Percentiles rank a stretch among this genome's conserved stretches.
Conservation (phyloP, 2,329 filamentous ascomycete genomes). For the Aspergillaceae sp. region DNA sequence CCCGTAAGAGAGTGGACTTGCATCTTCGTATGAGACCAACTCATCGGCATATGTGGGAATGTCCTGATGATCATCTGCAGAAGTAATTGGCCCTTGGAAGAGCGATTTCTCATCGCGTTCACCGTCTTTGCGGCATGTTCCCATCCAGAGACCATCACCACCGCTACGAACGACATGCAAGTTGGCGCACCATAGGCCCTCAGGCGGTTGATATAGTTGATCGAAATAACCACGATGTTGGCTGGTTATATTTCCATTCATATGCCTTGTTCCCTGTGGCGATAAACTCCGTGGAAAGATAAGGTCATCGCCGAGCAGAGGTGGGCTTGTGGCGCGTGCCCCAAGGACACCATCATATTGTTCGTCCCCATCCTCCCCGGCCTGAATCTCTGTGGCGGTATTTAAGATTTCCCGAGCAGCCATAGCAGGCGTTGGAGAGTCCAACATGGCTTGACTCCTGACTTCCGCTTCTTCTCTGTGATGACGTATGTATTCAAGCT, state of each 20-base stretch:
- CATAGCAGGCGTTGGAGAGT: neutral
- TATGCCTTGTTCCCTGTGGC: conserved; percentile 74
- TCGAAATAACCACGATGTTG: conserved; percentile 39
- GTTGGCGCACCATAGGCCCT: conserved; percentile 67
- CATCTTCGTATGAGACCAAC: neutral
- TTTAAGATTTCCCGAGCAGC: neutral
- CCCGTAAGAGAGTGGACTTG: neutral
- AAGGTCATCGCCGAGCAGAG: conserved; percentile 80
- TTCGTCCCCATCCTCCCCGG: neutral
- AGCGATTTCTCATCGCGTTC: conserved; percentile 7
- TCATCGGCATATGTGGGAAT: neutral
- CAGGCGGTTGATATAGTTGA: conserved; percentile 47
- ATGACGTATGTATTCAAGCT: conserved; percentile 65
- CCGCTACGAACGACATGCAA: conserved; percentile 29
- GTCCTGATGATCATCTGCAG: conserved; percentile 1
- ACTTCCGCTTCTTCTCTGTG: conserved; percentile 59
- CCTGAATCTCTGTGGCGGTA: conserved; percentile 1
- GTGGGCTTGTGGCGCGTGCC: conserved; percentile 56
- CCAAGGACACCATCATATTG: neutral
- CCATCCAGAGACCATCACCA: conserved; percentile 35
- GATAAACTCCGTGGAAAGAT: conserved; percentile 73
- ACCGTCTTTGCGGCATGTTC: conserved; percentile 26
- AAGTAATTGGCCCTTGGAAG: conserved; percentile 20
- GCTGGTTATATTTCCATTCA: conserved; percentile 59
- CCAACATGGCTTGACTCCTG: conserved; percentile 26